Base-by-base conservation (phyloP, 108 stramenopile species). In the Fragilaria crotonensis region DNA sequence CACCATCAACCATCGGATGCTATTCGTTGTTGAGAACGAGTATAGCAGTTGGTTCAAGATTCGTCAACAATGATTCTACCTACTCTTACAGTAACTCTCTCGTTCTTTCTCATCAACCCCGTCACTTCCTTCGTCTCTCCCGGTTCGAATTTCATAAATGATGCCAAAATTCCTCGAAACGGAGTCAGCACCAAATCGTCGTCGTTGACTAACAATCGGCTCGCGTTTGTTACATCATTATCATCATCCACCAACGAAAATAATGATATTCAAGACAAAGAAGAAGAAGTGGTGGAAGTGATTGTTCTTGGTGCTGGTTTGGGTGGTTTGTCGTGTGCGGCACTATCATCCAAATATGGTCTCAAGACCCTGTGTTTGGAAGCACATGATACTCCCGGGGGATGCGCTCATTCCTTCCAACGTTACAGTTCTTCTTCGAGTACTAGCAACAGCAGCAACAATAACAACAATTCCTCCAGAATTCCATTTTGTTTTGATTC, bases 351-450 rank as follows among this genome's bases (percentile, higher is more conserved):
- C 0, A 64, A 65, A 9, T 83, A 95, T 63, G 89, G 90, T 7
- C 48, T 88, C 29, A 32, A 64, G n/a, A 89, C 90, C 3, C 48
- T 81, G 0, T 89, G 90, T 26, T 33, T 89, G 49, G 95, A 95
- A 68, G 78, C 87, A 5, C 95, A 95, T 55, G 90, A 90, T 59
- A 79, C 72, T 1, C 45, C 90, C 0, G 92, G 92, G 0, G 92
- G 92, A 2, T 70, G 69, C n/a, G 90, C 95, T 0, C 92, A 95
- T 61, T 78, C 79, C 45, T 90, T 90, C 52, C 62, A 77, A 22
- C 69, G 82, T n/a, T 71, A 69, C 33, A 66, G 57, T 44, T 64
- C 70, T 4, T 67, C 71, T 20, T 66, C 64, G 48, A 72, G 62
- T 41, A 65, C 33, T 11, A 33, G 30, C 5, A n/a, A n/a, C n/a